Conservation (phyloP, 2,329 filamentous ascomycete genomes). For the Raffaelea ambrosiae region DNA sequence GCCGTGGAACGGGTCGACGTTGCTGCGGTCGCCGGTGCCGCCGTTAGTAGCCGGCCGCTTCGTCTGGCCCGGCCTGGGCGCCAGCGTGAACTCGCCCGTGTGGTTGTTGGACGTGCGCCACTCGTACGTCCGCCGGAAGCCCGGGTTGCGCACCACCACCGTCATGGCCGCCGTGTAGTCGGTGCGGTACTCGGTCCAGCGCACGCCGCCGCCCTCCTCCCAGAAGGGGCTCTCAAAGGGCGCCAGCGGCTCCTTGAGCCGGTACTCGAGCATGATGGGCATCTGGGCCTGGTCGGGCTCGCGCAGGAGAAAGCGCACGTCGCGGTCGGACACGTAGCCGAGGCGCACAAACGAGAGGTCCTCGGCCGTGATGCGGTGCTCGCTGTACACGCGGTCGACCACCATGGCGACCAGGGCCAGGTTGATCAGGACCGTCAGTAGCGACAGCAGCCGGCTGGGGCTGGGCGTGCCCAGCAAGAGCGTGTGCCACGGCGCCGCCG, state of each 20-base stretch:
- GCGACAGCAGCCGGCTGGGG: constrained; percentile 57
- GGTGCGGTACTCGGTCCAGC: constrained; percentile 62
- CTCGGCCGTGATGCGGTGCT: constrained; percentile 60
- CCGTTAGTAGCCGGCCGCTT: too few species aligned
- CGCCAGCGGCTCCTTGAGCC: constrained; percentile 40
- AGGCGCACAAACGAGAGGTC: constrained; percentile 80
- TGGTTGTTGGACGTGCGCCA: constrained; percentile 85
- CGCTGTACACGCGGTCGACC: constrained; percentile 70
- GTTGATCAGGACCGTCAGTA: constrained; percentile 65
- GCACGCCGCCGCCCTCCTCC: constrained; percentile 57
- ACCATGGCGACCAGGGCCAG: constrained; percentile 57
- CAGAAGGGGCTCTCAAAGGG: constrained; percentile 52
- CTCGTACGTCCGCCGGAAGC: constrained; percentile 63
- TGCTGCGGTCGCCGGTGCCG: constrained; percentile 64
- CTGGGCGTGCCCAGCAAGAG: constrained; percentile 71
- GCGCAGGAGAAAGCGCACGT: constrained; percentile 73
- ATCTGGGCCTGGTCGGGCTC: constrained; percentile 71
- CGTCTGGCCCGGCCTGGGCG: background rate
- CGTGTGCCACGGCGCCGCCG: constrained; percentile 50
- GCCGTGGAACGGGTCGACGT: constrained; percentile 49
- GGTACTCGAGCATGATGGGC: constrained; percentile 64
- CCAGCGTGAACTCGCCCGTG: constrained; percentile 60
- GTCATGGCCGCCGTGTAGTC: constrained; percentile 72
- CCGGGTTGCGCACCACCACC: constrained; percentile 53
- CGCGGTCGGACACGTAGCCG: constrained; percentile 74